These are phyloP conservation scores for Bruguiera sexangula DNA, from an alignment of 345 rosid species.

Conservation along the genomic window DNA sequence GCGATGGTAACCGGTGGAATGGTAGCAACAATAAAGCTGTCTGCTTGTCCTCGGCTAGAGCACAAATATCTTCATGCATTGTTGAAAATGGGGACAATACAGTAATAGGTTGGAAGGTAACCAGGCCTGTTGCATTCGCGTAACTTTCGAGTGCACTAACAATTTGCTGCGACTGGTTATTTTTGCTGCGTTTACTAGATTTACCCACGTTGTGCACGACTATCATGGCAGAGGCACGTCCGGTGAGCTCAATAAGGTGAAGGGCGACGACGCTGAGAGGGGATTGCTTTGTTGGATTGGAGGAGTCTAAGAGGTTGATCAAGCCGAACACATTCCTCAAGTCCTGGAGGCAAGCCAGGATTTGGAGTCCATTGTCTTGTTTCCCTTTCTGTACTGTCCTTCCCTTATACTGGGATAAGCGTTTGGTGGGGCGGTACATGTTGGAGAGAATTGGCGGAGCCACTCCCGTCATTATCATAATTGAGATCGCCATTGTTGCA, in stretches of 20 bases:
- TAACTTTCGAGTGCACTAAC: slow-evolving; percentile 35
- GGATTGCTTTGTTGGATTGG: slow-evolving; percentile 50
- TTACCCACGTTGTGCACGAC: slow-evolving; percentile 42
- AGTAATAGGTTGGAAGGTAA: slow-evolving; percentile 43
- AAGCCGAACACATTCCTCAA: slow-evolving; percentile 37
- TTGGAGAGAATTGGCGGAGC: slow-evolving; percentile 29
- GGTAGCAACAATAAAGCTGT: slow-evolving; percentile 53
- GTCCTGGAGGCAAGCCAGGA: slow-evolving; percentile 52
- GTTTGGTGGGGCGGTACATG: slow-evolving; percentile 37
- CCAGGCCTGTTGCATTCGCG: slow-evolving; percentile 21
- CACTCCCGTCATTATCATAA: slow-evolving; percentile 39
- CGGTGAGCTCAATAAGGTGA: slow-evolving; percentile 58
- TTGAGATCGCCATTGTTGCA: slow-evolving; percentile 35
- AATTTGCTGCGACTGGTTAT: slow-evolving; percentile 45
- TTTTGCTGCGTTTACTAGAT: slow-evolving; percentile 13
- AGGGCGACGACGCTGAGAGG: slow-evolving; percentile 49
- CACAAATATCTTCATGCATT: slow-evolving; percentile 64
- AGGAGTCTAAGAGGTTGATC: slow-evolving; percentile 46
- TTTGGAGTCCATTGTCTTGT: slow-evolving; percentile 41
- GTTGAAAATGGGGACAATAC: slow-evolving; percentile 51
- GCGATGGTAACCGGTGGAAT: slow-evolving; percentile 30
- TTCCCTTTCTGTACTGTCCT: slow-evolving; percentile 44
- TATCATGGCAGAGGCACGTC: slow-evolving; percentile 60
- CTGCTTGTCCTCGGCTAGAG: slow-evolving; percentile 56
- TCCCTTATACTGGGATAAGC: slow-evolving; percentile 19